phyloP scores from a whole-genome alignment of 2,329 filamentous ascomycete genomes.

The Epichloe typhina region DNA sequence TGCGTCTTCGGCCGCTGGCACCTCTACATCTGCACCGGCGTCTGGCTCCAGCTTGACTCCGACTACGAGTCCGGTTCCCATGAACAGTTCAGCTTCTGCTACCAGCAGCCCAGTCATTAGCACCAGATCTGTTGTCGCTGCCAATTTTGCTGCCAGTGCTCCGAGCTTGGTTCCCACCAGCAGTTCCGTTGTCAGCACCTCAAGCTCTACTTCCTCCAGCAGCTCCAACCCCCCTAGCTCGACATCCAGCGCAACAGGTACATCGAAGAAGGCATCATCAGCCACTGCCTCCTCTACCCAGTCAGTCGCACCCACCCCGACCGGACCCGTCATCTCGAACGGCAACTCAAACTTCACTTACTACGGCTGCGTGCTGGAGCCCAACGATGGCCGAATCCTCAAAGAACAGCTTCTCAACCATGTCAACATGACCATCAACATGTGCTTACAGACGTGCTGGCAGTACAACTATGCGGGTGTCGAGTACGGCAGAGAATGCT shows the following conservation, averaged over 20 bases:
- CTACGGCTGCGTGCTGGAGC: slow-evolving; percentile 23
- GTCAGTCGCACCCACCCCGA: slow-evolving; percentile 12
- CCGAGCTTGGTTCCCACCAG: not conserved
- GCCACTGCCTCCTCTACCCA: not conserved
- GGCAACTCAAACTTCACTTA: slow-evolving; percentile 26
- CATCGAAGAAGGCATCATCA: not conserved
- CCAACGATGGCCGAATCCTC: slow-evolving; percentile 19
- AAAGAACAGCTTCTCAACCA: slow-evolving; percentile 17
- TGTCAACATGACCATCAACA: slow-evolving; percentile 20
- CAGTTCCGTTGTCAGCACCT: not conserved
- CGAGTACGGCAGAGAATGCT: slow-evolving; percentile 26
- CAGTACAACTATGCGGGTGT: slow-evolving; percentile 23
- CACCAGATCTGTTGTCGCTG: too few species aligned
- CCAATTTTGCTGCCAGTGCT: not conserved
- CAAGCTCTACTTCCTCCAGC: not conserved
- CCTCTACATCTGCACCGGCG: not conserved
- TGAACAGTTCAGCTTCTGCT: too few species aligned
- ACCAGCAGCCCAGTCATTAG: too few species aligned
- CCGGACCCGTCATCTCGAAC: slow-evolving; percentile 15
- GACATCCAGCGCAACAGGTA: not conserved
- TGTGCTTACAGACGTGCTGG: slow-evolving; percentile 20
- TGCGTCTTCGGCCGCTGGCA: not conserved
- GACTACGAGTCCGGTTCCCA: too few species aligned
- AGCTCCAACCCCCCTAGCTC: too few species aligned
- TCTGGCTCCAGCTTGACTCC: not conserved